Evolutionary conservation across 192 early-diverging fungal genomes (phyloP), one percentile per base, ranked within the genome.

Genomic region (Coemansia sp.): DNA sequence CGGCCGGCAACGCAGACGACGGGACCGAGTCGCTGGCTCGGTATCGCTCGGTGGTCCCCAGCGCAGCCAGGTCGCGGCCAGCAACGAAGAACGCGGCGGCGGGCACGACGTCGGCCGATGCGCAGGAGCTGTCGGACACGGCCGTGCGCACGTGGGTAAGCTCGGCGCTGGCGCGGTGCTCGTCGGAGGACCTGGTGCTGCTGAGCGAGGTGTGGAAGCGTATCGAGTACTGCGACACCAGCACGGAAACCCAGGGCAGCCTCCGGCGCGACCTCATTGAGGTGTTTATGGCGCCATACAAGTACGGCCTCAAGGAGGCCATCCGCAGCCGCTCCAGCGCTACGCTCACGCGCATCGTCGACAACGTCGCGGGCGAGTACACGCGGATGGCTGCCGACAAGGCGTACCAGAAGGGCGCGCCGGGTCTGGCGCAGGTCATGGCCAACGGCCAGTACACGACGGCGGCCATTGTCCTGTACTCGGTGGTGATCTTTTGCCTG

Each of bases 181-280:
- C 66, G n/a, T 44, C 72, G 22, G 60, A 75, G 34, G 72, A 75
- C 43, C 41, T 68, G 52, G 44, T 75, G 13, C 29, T 69, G 4
- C 51, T 75, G 14, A 43, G 41, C 49, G 72, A 75, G 38, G 56
- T 68, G 35, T 75, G 72, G 72, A 68, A 56, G 37, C 72, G 72
- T 43, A 51, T 68, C 28, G 56, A 60, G 45, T 60, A 64, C 49
- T 60, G 52, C 38, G 66, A 75, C 11, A 28, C 38, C 9, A 48
- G 37, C 44, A 33, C 51, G 9, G 46, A 64, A 14, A 47, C 37
- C 34, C 56, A 60, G n/a, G 53, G 50, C 13, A 21, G 49, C 25
- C 38, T 75, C 17, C 65, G 66, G 22, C 47, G 43, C 48, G 66
- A 75, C 38, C 61, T 75, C 18, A 40, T 75, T 16, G 45, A 57